A percentile compares a stretch with the other conserved stretches of the same genome.
These are phyloP conservation scores for Plasmodium malariae DNA, from an alignment of 169 alveolate genomes.

Conservation along the genomic window DNA sequence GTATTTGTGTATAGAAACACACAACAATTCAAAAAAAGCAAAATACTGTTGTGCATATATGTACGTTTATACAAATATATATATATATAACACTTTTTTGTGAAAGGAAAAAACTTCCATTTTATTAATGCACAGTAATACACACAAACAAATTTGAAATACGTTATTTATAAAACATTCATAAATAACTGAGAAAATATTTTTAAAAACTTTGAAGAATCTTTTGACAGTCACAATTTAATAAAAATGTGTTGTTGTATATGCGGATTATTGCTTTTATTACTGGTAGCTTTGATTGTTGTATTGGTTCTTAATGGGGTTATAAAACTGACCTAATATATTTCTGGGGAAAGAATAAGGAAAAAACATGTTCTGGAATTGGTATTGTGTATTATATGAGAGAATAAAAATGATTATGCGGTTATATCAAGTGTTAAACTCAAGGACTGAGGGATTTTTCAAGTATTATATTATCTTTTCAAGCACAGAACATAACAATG, in stretches of 20 bases:
- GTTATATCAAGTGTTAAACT: neutral
- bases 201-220: neutral
- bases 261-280: conserved; percentile 47
- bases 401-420: neutral
- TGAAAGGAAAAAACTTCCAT: neutral
- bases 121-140: neutral
- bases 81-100: conserved; percentile 1
- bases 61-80: conserved; percentile 2
- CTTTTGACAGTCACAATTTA: too few species aligned
- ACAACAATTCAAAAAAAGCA: conserved; percentile 14
- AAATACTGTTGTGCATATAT: conserved; percentile 1
- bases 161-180: neutral
- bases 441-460: too few species aligned
- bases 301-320: conserved; percentile 63
- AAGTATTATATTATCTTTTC: too few species aligned
- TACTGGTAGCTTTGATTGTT: conserved; percentile 50
- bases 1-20: conserved; percentile 27
- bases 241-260: conserved; percentile 74
- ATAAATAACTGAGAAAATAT: neutral
- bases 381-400: conserved; percentile 1
- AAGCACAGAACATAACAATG: too few species aligned
- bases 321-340: conserved; percentile 37
- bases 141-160: neutral
- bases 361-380: neutral
- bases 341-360: conserved; percentile 1